Conservation (phyloP, 768 basidiomycete species). For the Cystofilobasidium capitatum region DNA sequence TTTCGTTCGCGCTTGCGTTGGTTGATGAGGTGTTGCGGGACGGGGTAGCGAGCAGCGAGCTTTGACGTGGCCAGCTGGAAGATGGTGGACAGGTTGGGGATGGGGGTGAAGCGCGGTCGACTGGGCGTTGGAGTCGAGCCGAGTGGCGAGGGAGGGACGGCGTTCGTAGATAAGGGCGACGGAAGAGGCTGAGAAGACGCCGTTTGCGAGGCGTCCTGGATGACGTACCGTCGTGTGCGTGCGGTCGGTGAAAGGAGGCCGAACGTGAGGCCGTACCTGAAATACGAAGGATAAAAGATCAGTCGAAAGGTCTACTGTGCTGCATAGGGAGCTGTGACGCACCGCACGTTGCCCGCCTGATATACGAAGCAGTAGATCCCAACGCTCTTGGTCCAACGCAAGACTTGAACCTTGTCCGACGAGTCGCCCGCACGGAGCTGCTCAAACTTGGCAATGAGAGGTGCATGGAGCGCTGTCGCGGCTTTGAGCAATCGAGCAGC, state of each 20-base stretch:
- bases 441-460: background rate
- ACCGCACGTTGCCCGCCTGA: constrained; percentile 7
- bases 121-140: background rate
- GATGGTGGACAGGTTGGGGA: background rate
- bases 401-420: background rate
- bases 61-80: background rate
- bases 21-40: background rate
- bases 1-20: background rate
- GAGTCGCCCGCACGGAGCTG: background rate
- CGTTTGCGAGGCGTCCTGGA: constrained; percentile 11
- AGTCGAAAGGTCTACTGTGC: background rate
- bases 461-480: background rate
- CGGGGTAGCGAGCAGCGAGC: background rate
- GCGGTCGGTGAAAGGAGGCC: constrained; percentile 6
- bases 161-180: background rate
- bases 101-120: background rate
- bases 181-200: background rate
- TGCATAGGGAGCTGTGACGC: background rate
- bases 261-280: constrained; percentile 14
- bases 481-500: background rate
- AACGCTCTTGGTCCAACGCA: constrained; percentile 18
- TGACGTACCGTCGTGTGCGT: constrained; percentile 11
- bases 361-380: constrained; percentile 23
- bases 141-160: background rate
- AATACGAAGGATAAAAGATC: background rate